Base-by-base conservation (phyloP, 1,139 yeast species). In the Yamadazyma diddensiae region DNA sequence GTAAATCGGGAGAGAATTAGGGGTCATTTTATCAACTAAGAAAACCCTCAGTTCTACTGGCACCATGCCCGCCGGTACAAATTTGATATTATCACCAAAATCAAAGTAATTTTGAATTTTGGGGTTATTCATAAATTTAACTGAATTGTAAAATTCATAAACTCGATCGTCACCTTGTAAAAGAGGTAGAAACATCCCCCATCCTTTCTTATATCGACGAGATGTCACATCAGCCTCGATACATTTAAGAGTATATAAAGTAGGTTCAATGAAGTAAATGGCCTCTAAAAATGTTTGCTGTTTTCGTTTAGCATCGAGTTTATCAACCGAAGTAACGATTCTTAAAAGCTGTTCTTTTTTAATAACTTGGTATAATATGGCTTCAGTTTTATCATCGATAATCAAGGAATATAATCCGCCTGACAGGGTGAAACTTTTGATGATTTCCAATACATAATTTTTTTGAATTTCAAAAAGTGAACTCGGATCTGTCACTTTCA, bases 1-100 rank as follows among this genome's bases (percentile, higher is more conserved):
- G 50, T 82, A 84, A 22, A 80, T 66, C 27, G 90, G 90, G 58
- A 87, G 66, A 2, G 94, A 75, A 43, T 78, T 62, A n/a, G 69
- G 59, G 2, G 70, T 64, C 15, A 43, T 40, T 28, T 51, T 39
- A 38, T 67, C 73, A 3, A 62, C 49, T 29, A 67, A 50, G 38
- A 67, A 69, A 29, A 67, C 71, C 14, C 70, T 45, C 3, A 59
- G 45, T 42, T 69, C 75, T 20, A 61, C 48, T 1, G 72, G 68
- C 30, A 52, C 49, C 43, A 66, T 50, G 25, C 42, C 41, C 6
- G 62, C 46, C 28, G 58, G 55, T 21, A 61, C 50, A 34, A 52
- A 59, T 11, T 42, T 36, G 33, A 65, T 52, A 35, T 49, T 43
- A 14, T 43, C 47, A 4, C 65, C 66, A 25, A 42, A 42, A 26